Base-by-base conservation (phyloP, 202 grass and related monocot genomes). In the Elaeis oleifera region DNA sequence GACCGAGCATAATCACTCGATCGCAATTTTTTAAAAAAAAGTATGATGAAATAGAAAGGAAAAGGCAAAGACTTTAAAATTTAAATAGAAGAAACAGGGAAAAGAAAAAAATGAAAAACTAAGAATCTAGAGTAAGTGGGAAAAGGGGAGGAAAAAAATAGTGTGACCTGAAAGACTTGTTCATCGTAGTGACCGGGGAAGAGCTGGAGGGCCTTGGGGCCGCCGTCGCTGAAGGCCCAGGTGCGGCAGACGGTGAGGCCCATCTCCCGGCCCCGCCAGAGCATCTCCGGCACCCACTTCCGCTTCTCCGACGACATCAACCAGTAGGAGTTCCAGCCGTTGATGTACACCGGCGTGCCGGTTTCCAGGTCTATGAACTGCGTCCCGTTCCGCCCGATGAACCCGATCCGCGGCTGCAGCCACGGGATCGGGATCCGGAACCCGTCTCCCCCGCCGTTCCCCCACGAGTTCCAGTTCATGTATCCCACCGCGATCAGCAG, bases 261-360 rank as follows among this genome's bases (percentile, higher is more conserved):
- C 87, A 96, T 85, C 7, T 44, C 56, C 4, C 84, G 79, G 11
- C 81, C 91, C 16, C 84, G 87, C 9, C 76, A 77, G 39, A 96
- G 79, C 87, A 96, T 96, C 71, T 96, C 91, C 16, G 81, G 64
- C 23, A 75, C 77, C 26, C 67, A 63, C 9, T 74, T 44, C 16
- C 72, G 59, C 3, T 76, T 82, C 20, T 56, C 56, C 25, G 81
- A 58, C 18, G 81, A 85, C 21, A 90, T 71, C 28, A 96, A 56
- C 91, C 91, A 96, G 79, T 96, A 90, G 39, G 91, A 96, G 84
- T 96, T 96, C 91, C 91, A 96, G 18, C 84, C 91, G 67, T 96
- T 96, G 66, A 90, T 15, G 56, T 96, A 96, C 25, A 96, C 55
- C 18, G 87, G 84, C 23, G 59, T 53, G 9, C 84, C 76, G 53